Evolutionary conservation across 176 grass and related monocot species (phyloP), one percentile per base, ranked within the genome.

Genomic region (Avena atlantica): DNA sequence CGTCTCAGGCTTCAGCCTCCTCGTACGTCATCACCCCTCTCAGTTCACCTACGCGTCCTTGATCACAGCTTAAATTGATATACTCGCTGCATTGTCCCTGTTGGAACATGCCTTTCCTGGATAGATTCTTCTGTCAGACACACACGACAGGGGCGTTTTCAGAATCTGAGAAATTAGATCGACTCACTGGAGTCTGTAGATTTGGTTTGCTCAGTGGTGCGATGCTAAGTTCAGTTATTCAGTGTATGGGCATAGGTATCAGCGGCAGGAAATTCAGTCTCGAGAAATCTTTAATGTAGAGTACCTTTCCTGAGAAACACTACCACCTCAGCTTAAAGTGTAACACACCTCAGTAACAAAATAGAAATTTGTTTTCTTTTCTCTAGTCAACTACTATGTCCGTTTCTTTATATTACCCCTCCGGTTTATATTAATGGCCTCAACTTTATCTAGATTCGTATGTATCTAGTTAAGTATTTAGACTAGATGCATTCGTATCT

Each of bases 1-100:
- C 80, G 93, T 93, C 58, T 92, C 93, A 21, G 96, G 96, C 49
- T 95, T 98, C 93, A 98, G 93, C 96, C 90, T 98, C 84, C 93
- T 98, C 81, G 95, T 98, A 88, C 70, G 95, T 67, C 71, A 0
- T 55, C 52, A 55, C 69, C 69, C 5, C 37, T 21, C 68, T 40
- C 31, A 19, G 8, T 36, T 16, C 0, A 34, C 31, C 31, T 34
- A 44, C 14, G 13, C n/a, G 45, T 15, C 50, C 57, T 87, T 72
- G 59, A 8, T 25, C 76, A 72, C 65, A 51, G 40, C 11, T 61
- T 76, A 42, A 70, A 63, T 70, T 10, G 20, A 23, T 14, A 21
- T 7, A 9, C 4, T 80, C 7, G 6, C 72, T 1, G 47, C 47
- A 75, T 75, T 75, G 23, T 29, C 0, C 23, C 20, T 15, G 3